Evolutionary conservation across 2,329 filamentous ascomycete species (phyloP), one percentile per base, ranked within the genome.

Genomic region (Colletotrichum sidae): DNA sequence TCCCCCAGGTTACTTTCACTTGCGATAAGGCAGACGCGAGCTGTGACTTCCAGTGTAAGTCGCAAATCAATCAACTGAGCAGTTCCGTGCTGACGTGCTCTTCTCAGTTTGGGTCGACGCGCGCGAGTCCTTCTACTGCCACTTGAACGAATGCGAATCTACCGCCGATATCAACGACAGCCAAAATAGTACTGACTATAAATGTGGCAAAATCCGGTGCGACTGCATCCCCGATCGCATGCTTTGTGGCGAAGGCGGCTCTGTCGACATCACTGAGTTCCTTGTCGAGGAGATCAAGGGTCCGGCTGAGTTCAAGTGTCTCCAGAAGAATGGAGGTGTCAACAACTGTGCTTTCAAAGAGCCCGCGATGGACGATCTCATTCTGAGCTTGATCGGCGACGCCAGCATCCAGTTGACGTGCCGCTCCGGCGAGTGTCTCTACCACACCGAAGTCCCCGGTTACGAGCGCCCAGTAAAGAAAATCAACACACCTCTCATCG

Each of bases 401-500:
- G 85, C 90, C 57, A 97, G 92, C 75, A 99, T 99, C 72, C 86
- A 90, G 53, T 82, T 99, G 49, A 85, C 88, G 34, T 99, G 96
- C 73, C 84, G 89, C 67, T 88, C 94, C 33, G 96, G 96, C 65
- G 96, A 99, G 80, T 99, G 96, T 81, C 82, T 99, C 39, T 94
- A 97, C 78, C 88, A 92, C 75, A 97, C 94, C 6, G 92, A 98
- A 72, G 90, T 98, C 7, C 96, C 96, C 13, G 96, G 96, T 15
- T 99, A 97, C 74, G 85, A 91, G 70, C 87, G 91, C 17, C 94
- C 95, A 1, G 86, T 97, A 66, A 97, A 97, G 81, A 90, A 91
- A 75, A 98, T 99, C 80, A 99, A 99, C 77, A 98, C 95, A 0
- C 96, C 95, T 3, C 84, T 99, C 53, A 99, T 99, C 70, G 95